A percentile compares a stretch with the other conserved stretches of the same genome.
Conservation (phyloP, 2,329 filamentous ascomycete species). For the Achaetomium macrosporum region DNA sequence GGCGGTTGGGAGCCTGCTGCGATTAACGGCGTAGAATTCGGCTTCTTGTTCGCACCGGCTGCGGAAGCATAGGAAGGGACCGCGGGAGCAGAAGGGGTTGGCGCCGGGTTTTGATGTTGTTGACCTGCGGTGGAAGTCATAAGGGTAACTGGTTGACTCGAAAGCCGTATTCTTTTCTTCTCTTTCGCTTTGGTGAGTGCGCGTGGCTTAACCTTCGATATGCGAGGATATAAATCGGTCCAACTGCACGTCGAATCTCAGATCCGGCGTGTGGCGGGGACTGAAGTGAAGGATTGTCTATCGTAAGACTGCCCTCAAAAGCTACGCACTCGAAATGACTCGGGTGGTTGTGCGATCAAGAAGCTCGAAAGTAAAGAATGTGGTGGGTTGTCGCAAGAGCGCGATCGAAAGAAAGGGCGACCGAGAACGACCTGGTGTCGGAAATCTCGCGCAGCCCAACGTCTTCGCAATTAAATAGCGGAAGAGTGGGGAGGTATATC, state of each 20-base stretch:
- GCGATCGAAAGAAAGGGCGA: constrained; percentile 9
- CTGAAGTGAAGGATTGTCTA: constrained; percentile 19
- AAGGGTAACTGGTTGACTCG: constrained; percentile 36
- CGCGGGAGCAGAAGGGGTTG: constrained; percentile 49
- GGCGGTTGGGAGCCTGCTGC: constrained; percentile 53
- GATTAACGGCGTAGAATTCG: constrained; percentile 54
- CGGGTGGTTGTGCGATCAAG: constrained; percentile 14
- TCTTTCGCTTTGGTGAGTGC: constrained; percentile 17
- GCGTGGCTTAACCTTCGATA: constrained; percentile 10
- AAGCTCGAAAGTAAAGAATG: constrained; percentile 24
- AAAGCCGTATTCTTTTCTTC: constrained; percentile 25
- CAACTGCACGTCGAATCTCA: constrained; percentile 28
- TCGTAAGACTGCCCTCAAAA: background rate
- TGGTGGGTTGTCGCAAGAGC: constrained; percentile 21
- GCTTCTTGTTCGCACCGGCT: constrained; percentile 58
- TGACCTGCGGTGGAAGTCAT: constrained; percentile 57
- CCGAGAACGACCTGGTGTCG: constrained; percentile 12
- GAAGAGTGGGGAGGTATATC: constrained; percentile 24
- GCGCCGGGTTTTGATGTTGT: constrained; percentile 51
- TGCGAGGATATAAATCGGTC: constrained; percentile 14
- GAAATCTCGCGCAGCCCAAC: constrained; percentile 10
- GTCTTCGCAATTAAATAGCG: constrained; percentile 17
- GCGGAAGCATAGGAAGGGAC: constrained; percentile 63
- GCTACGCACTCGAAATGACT: constrained; percentile 13
- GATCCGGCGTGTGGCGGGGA: constrained; percentile 25